Evolutionary conservation across 495 filamentous ascomycete genomes (phyloP).

Genomic region (Penicillium cinerascens): DNA sequence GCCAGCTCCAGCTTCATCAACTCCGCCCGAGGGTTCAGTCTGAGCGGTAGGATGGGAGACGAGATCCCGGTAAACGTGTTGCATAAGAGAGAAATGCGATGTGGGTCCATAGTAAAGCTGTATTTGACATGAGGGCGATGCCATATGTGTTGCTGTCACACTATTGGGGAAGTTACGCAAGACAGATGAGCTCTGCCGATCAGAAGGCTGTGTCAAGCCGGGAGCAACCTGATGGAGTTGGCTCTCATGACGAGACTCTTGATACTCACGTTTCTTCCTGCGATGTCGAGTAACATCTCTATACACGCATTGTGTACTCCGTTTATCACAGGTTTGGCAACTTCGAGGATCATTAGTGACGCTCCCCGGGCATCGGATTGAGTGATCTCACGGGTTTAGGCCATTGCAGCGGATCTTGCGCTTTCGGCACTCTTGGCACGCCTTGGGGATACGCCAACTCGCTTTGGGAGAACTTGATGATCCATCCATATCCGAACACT

Average conservation of each 20-base stretch:
- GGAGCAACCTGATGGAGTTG: constrained; percentile 14
- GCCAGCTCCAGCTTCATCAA: constrained; percentile 44
- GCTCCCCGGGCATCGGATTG: not conserved
- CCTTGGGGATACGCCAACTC: constrained; percentile 41
- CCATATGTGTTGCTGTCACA: constrained; percentile 44
- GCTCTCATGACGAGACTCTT: constrained; percentile 5
- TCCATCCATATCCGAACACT: constrained; percentile 28
- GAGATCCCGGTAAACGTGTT: constrained; percentile 41
- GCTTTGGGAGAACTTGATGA: constrained; percentile 14
- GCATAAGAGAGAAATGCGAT: constrained; percentile 45
- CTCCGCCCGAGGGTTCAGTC: constrained; percentile 27
- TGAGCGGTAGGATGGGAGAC: constrained; percentile 26
- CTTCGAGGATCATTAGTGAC: constrained; percentile 7
- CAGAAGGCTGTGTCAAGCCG: constrained; percentile 8
- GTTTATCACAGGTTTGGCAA: constrained; percentile 39
- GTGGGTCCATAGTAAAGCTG: constrained; percentile 47
- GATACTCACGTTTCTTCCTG: constrained; percentile 31
- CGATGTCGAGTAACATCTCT: constrained; percentile 41
- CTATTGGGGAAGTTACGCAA: constrained; percentile 37
- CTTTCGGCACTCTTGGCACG: constrained; percentile 43
- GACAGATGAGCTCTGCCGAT: constrained; percentile 19
- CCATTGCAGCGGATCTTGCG: constrained; percentile 47
- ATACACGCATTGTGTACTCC: constrained; percentile 36
- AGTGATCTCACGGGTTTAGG: constrained; percentile 26
- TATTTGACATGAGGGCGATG: constrained; percentile 42